A percentile compares a stretch with the other conserved stretches of the same genome.
Conservation (phyloP, 805 yeast species). For the Vanderwaltozyma verrucispora region DNA sequence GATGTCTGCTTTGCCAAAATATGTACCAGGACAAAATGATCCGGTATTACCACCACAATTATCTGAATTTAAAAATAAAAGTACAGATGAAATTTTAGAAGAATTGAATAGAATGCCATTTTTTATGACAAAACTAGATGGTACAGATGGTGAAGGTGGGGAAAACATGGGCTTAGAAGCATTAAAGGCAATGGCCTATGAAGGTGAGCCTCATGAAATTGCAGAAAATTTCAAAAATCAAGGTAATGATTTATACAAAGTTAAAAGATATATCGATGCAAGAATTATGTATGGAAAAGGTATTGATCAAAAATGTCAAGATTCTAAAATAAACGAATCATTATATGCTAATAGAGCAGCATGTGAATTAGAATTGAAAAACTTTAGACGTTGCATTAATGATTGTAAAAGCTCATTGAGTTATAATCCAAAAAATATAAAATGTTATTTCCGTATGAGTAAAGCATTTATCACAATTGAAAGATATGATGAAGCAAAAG, state of each 20-base stretch:
- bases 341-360: slow-evolving; percentile 81
- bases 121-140: slow-evolving; percentile 84
- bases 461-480: slow-evolving; percentile 66
- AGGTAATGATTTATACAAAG: slow-evolving; percentile 79
- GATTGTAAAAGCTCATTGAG: slow-evolving; percentile 69
- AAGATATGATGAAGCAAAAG: slow-evolving; percentile 60
- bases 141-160: slow-evolving; percentile 66
- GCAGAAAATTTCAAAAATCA: slow-evolving; percentile 85
- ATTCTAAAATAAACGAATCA: slow-evolving; percentile 44
- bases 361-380: slow-evolving; percentile 74
- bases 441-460: slow-evolving; percentile 80
- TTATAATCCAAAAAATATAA: slow-evolving; percentile 58
- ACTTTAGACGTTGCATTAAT: slow-evolving; percentile 75
- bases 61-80: slow-evolving; percentile 47
- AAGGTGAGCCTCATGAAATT: slow-evolving; percentile 89
- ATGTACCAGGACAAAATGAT: slow-evolving; percentile 43
- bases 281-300: slow-evolving; percentile 73
- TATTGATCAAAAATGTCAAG: slow-evolving; percentile 56
- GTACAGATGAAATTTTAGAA: slow-evolving; percentile 63
- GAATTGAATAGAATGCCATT: slow-evolving; percentile 83
- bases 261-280: slow-evolving; percentile 66
- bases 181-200: slow-evolving; percentile 80
- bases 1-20: slow-evolving; percentile 27
- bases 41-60: slow-evolving; percentile 79
- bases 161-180: slow-evolving; percentile 76